Evolutionary conservation across 148 eudicot species (phyloP), one percentile per base, ranked within the genome.

Genomic region (Agrostemma githago): DNA sequence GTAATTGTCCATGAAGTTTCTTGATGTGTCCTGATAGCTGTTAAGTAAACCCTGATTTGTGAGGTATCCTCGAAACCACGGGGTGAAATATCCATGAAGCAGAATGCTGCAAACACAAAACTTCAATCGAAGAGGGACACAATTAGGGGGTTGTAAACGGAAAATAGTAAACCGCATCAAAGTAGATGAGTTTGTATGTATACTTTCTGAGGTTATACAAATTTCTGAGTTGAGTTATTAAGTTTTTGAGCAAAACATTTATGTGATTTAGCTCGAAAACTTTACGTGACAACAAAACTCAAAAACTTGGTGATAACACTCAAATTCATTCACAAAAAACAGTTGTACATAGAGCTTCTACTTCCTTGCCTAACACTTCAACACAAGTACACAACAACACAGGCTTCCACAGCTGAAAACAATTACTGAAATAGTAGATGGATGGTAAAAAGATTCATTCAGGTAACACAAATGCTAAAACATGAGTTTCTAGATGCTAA

Each of bases 21-120:
- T 40, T 26, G 20, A 66, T 3, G 38, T 11, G 46, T 65, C 46
- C n/a, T 63, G 40, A 63, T 21, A 63, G 6, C 17, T 63, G 66
- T 9, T 51, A 63, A 63, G 66, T 10, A 63, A 53, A 60, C 26
- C 62, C 20, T 60, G 37, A 60, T 17, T 0, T 20, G 11, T 20
- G 5, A 60, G 63, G 3, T 66, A 44, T 5, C 48, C 21, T 3
- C 21, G 51, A 12, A 65, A 40, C 14, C 20, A 65, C 39, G 38
- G 68, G 46, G 39, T 40, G 6, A 66, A 66, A 66, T 64, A 64
- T 37, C 19, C 43, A 66, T 16, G 51, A 66, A 15, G 48, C 69
- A 38, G 3, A 39, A 63, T 63, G 67, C 67, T 63, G 67, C 67
- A 63, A 34, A 34, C 67, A 39, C 43, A 12, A 12, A 38, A 63